Evolutionary conservation across 164 flowering plant genomes (phyloP), one percentile per base, ranked within the genome.

Genomic region (Hamamelis virginiana): DNA sequence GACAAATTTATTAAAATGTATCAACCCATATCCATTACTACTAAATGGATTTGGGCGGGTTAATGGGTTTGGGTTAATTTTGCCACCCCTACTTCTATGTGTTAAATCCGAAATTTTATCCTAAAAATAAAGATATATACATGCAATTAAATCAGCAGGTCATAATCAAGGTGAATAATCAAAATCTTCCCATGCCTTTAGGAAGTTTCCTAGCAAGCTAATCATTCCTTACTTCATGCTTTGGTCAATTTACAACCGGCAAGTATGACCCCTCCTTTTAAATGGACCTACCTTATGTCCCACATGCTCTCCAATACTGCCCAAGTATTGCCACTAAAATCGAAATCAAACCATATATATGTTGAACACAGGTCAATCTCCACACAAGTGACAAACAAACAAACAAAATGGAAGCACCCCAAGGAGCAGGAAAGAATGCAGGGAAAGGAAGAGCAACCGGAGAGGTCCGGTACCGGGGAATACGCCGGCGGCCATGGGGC

Each of bases 401-500:
- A n/a, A n/a, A n/a, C n/a, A 33, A 2, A 33, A 33, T 33, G 41
- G 41, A 33, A 2, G 53, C 19, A 8, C n/a, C n/a, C 16, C 21
- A 28, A 5, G n/a, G n/a, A n/a, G 51, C 10, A 33, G 16, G n/a
- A 53, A 64, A 43, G 28, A 67, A 64, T n/a, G n/a, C n/a, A 16
- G 50, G 22, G 22, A 50, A 16, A n/a, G 68, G 63, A 5, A 27
- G 61, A 5, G 44, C 26, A 10, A 50, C n/a, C 41, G 50, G 50
- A 22, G 68, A 72, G 65, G 19, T 8, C 16, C 66, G 66, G 18
- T 80, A 70, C 47, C 21, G 83, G 52, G 83, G 83, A 3, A 75
- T 80, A 12, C 72, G 83, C 5, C 53, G 75, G 43, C 45, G 83
- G 44, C 83, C 83, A 0, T 80, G 83, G 83, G 83, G 83, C 1